These are phyloP conservation scores for Beauveria medogensis DNA, from an alignment of 2,329 filamentous ascomycete species.

Conservation along the genomic window DNA sequence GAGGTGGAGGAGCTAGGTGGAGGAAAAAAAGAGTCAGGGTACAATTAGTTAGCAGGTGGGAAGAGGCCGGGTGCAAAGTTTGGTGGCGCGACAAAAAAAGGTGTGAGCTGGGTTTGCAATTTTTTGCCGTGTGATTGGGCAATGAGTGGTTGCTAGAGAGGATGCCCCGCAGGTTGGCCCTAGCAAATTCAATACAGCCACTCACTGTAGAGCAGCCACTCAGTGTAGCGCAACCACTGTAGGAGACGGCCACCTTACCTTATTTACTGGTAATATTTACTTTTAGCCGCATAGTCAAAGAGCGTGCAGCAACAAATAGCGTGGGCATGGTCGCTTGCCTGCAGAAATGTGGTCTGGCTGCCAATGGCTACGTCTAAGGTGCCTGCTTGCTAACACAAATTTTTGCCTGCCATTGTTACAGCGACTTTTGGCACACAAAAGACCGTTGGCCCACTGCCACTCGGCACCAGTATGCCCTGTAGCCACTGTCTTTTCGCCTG, in stretches of 20 bases:
- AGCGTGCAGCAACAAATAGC: too few species aligned
- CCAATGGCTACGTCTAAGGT: too few species aligned
- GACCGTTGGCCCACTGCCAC: neutral
- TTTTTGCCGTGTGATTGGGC: constrained; percentile 34
- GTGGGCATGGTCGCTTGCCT: too few species aligned
- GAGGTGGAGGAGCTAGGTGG: constrained; percentile 19
- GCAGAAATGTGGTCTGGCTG: too few species aligned
- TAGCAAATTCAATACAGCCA: neutral
- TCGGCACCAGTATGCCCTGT: neutral
- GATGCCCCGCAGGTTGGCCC: constrained; percentile 4
- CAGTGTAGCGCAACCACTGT: too few species aligned
- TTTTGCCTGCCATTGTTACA: neutral
- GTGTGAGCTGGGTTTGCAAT: constrained; percentile 26
- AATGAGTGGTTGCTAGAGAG: neutral
- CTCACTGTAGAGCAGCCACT: neutral
- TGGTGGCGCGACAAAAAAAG: constrained; percentile 26
- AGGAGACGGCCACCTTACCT: too few species aligned
- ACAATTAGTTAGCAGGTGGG: constrained; percentile 10
- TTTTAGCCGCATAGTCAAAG: too few species aligned
- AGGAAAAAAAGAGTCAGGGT: constrained; percentile 20
- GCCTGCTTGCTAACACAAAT: too few species aligned
- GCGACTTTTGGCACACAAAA: neutral
- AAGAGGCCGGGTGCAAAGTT: constrained; percentile 4
- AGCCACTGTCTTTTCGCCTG: neutral
- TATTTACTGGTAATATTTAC: too few species aligned